phyloP scores from a whole-genome alignment of 2,329 filamentous ascomycete species.

The Diaporthe sp. region DNA sequence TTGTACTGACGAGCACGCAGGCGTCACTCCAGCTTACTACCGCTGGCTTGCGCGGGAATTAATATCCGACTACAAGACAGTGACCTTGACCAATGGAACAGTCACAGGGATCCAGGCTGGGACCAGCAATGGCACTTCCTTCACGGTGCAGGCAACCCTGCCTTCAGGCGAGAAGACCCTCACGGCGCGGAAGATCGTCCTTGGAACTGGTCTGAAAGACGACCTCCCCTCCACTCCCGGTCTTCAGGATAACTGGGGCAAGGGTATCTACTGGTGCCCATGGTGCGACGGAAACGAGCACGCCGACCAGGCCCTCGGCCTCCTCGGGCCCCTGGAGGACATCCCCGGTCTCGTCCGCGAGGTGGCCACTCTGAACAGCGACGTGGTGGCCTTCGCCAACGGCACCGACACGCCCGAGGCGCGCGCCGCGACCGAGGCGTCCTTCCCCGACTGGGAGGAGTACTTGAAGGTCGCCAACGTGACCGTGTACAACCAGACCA shows the following conservation, averaged over 20 bases:
- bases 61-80: constrained; percentile 65
- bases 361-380: constrained; percentile 66
- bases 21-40: constrained; percentile 67
- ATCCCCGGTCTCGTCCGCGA: constrained; percentile 63
- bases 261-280: constrained; percentile 74
- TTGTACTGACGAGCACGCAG: constrained; percentile 50
- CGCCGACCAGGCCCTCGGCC: constrained; percentile 68
- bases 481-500: constrained; percentile 68
- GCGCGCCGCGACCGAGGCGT: constrained; percentile 55
- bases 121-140: constrained; percentile 57
- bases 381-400: constrained; percentile 72
- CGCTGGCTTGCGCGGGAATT: constrained; percentile 67
- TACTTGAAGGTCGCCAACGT: constrained; percentile 66
- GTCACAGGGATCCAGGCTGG: constrained; percentile 40
- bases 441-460: constrained; percentile 61
- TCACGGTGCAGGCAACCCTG: constrained; percentile 57
- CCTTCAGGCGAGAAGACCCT: constrained; percentile 50
- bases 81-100: constrained; percentile 57
- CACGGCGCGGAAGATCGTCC: constrained; percentile 67
- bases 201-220: constrained; percentile 71
- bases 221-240: constrained; percentile 69
- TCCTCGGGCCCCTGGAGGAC: constrained; percentile 62
- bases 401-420: constrained; percentile 66
- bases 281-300: constrained; percentile 77
- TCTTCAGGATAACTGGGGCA: constrained; percentile 67